Evolutionary conservation across 2,329 filamentous ascomycete genomes (phyloP).

Genomic region (Parastagonospora avenae): DNA sequence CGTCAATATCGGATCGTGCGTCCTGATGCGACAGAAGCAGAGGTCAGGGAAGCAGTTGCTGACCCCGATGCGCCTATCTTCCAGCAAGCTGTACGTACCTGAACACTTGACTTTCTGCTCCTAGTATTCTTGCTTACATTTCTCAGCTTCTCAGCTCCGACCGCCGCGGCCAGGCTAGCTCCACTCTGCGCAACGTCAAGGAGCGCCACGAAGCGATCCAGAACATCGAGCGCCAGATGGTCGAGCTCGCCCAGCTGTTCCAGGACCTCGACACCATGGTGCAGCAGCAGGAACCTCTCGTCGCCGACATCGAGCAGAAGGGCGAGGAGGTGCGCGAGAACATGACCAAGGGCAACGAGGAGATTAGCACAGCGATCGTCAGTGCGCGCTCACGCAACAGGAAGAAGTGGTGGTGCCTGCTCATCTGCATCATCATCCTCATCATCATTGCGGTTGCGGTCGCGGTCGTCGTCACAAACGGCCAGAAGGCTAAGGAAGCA

Average conservation of each 20-base stretch:
- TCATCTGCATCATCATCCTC: constrained; percentile 61
- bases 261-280: constrained; percentile 86
- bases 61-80: constrained; percentile 81
- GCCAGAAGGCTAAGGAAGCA: not conserved
- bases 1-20: constrained; percentile 90
- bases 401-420: constrained; percentile 98
- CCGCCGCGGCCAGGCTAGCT: constrained; percentile 79
- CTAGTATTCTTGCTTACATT: constrained; percentile 14
- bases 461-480: constrained; percentile 40
- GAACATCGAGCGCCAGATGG: constrained; percentile 90
- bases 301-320: constrained; percentile 83
- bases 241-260: constrained; percentile 85
- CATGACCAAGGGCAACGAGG: constrained; percentile 80
- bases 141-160: constrained; percentile 74
- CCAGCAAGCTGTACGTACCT: constrained; percentile 68
- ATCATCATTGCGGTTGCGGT: constrained; percentile 48
- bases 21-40: constrained; percentile 77
- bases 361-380: constrained; percentile 80
- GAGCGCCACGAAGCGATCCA: constrained; percentile 84
- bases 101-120: not conserved
- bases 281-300: constrained; percentile 80
- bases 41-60: constrained; percentile 78
- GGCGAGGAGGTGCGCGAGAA: constrained; percentile 85
- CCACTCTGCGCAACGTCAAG: constrained; percentile 78
- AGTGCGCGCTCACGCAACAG: constrained; percentile 70